Evolutionary conservation across 1,284 basidiomycete species (phyloP).

Genomic region (Gomphus sp.): DNA sequence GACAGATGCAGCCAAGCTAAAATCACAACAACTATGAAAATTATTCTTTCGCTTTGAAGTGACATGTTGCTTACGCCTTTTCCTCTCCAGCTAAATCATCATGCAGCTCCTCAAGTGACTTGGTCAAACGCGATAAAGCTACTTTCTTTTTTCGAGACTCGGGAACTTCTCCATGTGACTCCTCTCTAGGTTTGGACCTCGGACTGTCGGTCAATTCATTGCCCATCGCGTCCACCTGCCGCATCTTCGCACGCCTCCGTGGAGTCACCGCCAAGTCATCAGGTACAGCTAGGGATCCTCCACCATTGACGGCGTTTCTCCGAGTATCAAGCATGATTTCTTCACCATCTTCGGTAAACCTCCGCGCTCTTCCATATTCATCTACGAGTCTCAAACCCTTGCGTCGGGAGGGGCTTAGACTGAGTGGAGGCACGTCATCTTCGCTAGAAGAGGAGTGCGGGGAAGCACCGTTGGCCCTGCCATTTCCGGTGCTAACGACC

Average conservation of each 20-base stretch:
- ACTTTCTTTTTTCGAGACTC: background rate
- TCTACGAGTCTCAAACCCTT: conserved; percentile 8
- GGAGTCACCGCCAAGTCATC: conserved; percentile 1
- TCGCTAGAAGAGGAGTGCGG: background rate
- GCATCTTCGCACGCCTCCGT: conserved; percentile 4
- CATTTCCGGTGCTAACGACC: background rate
- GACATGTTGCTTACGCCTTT: background rate
- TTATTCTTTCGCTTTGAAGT: background rate
- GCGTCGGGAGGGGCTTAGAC: background rate
- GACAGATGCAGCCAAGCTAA: background rate
- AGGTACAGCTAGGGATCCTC: background rate
- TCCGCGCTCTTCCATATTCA: conserved; percentile 8
- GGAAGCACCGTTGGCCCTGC: background rate
- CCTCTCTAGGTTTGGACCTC: background rate
- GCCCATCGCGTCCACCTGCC: conserved; percentile 4
- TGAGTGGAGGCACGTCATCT: background rate
- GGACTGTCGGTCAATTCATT: background rate
- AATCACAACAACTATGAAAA: background rate
- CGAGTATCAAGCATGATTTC: conserved; percentile 3
- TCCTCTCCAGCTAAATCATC: conserved; percentile 8
- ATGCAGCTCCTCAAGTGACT: conserved; percentile 4
- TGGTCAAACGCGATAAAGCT: conserved; percentile 1
- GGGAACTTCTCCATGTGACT: background rate
- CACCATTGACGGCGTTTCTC: background rate
- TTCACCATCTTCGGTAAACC: conserved; percentile 10